Percentiles rank a stretch among this genome's conserved stretches.
These are phyloP conservation scores for Penicillium verrucosum DNA, from an alignment of 2,329 filamentous ascomycete genomes.

Conservation along the genomic window DNA sequence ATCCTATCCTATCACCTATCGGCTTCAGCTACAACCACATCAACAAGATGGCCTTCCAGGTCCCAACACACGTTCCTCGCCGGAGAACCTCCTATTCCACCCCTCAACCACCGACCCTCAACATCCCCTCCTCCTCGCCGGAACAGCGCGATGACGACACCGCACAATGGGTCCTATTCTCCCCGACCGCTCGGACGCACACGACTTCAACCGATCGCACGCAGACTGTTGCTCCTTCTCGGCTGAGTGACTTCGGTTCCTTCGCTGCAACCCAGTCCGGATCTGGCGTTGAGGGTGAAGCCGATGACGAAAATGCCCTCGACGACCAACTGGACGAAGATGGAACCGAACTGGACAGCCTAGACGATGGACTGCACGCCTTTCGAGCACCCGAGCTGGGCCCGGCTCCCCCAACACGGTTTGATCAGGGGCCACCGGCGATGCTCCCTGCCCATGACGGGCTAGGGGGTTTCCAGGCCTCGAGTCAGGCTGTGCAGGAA, in stretches of 20 bases:
- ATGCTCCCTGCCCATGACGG: conserved; percentile 92
- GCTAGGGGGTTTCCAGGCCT: conserved; percentile 75
- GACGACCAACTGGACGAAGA: conserved; percentile 57
- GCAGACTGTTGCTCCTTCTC: conserved; percentile 66
- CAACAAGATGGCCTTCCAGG: conserved; percentile 37
- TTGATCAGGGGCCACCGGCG: conserved; percentile 59
- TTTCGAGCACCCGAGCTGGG: conserved; percentile 65
- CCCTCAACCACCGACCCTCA: conserved; percentile 28
- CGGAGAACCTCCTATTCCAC: conserved; percentile 35
- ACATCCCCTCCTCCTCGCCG: conserved; percentile 25
- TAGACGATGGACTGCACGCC: conserved; percentile 87
- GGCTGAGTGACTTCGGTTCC: conserved; percentile 76
- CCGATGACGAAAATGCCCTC: conserved; percentile 48
- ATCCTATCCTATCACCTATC: conserved; percentile 11
- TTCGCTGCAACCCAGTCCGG: conserved; percentile 64
- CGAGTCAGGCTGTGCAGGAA: conserved; percentile 65
- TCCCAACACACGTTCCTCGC: conserved; percentile 36
- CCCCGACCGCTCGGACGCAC: conserved; percentile 69
- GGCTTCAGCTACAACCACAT: not conserved
- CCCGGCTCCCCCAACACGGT: conserved; percentile 40
- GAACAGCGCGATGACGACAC: conserved; percentile 62
- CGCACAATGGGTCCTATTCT: conserved; percentile 96
- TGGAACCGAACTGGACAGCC: conserved; percentile 79
- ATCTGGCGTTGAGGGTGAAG: conserved; percentile 32
- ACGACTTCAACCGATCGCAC: conserved; percentile 64